These are phyloP conservation scores for Cucurbitaria berberidis DNA, from an alignment of 2,329 filamentous ascomycete species.

Conservation along the genomic window DNA sequence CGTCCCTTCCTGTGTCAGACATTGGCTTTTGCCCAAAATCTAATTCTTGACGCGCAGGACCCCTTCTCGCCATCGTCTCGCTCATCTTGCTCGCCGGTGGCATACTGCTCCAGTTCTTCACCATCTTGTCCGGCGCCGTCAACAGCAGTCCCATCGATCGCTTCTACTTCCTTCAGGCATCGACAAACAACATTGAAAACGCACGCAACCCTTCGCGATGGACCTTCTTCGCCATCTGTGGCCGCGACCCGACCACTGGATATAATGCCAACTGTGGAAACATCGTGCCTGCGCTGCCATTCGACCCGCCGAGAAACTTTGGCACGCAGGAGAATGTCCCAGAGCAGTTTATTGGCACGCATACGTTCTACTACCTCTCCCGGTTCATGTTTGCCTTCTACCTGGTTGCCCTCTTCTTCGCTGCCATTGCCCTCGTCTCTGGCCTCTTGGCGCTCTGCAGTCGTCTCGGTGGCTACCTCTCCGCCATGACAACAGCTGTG, in stretches of 20 bases:
- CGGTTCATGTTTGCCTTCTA: slow-evolving; percentile 93
- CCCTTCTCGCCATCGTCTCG: slow-evolving; percentile 62
- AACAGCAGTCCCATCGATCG: slow-evolving; percentile 67
- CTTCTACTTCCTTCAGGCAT: slow-evolving; percentile 85
- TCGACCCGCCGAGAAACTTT: slow-evolving; percentile 69
- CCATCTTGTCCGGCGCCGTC: slow-evolving; percentile 66
- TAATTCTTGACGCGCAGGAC: slow-evolving; percentile 51
- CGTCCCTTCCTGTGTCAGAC: slow-evolving; percentile 11
- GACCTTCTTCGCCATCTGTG: slow-evolving; percentile 90
- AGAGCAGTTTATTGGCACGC: slow-evolving; percentile 58
- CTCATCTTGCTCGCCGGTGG: slow-evolving; percentile 67
- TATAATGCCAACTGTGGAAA: slow-evolving; percentile 67
- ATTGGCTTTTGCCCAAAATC: background rate
- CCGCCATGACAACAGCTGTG: slow-evolving; percentile 62
- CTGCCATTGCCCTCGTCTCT: slow-evolving; percentile 68
- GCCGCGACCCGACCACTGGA: slow-evolving; percentile 57
- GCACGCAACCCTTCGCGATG: slow-evolving; percentile 71
- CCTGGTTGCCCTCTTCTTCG: slow-evolving; percentile 83
- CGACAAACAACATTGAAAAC: slow-evolving; percentile 71
- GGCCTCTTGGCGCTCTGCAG: slow-evolving; percentile 74
- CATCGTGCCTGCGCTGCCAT: slow-evolving; percentile 68
- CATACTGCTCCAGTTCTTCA: slow-evolving; percentile 69
- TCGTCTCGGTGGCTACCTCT: slow-evolving; percentile 71
- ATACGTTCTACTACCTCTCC: slow-evolving; percentile 82
- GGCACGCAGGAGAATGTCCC: slow-evolving; percentile 61